These are phyloP conservation scores for Gamarada debralockiae DNA, from an alignment of 495 filamentous ascomycete species.

Conservation along the genomic window DNA sequence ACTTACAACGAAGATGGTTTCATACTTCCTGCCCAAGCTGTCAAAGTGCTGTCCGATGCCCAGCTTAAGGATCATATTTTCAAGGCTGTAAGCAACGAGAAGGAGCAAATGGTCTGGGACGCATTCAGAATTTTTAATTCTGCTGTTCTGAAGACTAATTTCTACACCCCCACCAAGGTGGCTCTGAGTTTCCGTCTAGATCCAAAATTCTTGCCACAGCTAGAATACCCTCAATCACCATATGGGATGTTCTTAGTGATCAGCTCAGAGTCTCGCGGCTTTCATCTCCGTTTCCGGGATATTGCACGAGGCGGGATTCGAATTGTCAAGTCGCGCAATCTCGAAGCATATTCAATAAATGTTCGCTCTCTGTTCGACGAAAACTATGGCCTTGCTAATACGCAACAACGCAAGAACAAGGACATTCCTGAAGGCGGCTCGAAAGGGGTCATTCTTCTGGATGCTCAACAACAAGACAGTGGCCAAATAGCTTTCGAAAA, in stretches of 20 bases:
- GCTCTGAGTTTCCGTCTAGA: slow-evolving; percentile 94
- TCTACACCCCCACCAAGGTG: slow-evolving; percentile 98
- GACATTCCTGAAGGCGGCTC: slow-evolving; percentile 98
- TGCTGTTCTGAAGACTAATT: slow-evolving; percentile 92
- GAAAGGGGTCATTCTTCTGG: slow-evolving; percentile 95
- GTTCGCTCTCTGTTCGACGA: slow-evolving; percentile 94
- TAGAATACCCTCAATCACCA: slow-evolving; percentile 89
- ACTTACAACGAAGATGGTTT: slow-evolving; percentile 56
- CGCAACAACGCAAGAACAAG: slow-evolving; percentile 99
- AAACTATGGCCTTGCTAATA: slow-evolving; percentile 97
- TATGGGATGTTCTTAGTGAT: slow-evolving; percentile 99
- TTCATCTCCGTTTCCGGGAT: slow-evolving; percentile 96
- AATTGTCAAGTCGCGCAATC: slow-evolving; percentile 94
- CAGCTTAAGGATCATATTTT: slow-evolving; percentile 79
- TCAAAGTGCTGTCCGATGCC: slow-evolving; percentile 72
- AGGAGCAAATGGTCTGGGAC: slow-evolving; percentile 96
- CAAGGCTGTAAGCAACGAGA: slow-evolving; percentile 79
- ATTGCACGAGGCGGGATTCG: slow-evolving; percentile 96
- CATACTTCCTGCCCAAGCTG: slow-evolving; percentile 59
- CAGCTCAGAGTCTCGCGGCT: slow-evolving; percentile 92
- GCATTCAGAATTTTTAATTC: slow-evolving; percentile 95
- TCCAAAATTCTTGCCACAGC: slow-evolving; percentile 78
- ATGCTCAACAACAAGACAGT: slow-evolving; percentile 91
- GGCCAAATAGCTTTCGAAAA: slow-evolving; percentile 91
- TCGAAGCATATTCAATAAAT: slow-evolving; percentile 93